A percentile compares a stretch with the other conserved stretches of the same genome.
These are phyloP conservation scores for Solanum pennellii DNA, from an alignment of 257 asterid species.

Conservation along the genomic window DNA sequence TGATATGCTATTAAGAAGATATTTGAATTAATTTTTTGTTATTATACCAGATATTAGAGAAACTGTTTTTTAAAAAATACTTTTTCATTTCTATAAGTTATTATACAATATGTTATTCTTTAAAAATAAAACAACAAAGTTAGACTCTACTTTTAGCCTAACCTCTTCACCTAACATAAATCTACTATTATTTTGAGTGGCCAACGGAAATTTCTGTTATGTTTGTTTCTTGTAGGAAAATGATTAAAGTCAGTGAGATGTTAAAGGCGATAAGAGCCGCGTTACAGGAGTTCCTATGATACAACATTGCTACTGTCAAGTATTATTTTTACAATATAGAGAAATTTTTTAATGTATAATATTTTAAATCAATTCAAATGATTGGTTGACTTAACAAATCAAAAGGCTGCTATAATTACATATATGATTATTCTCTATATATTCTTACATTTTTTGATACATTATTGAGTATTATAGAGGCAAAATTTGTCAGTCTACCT, in stretches of 20 bases:
- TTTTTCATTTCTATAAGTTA: background rate
- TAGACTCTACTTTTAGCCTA: background rate
- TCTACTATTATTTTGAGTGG: background rate
- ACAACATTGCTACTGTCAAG: background rate
- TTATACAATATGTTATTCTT: background rate
- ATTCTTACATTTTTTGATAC: background rate
- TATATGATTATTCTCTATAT: background rate
- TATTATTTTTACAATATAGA: background rate
- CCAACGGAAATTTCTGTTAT: background rate
- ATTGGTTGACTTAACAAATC: background rate
- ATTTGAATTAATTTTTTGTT: background rate
- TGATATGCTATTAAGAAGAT: background rate
- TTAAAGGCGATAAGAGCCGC: conserved; percentile 57
- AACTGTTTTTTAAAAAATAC: background rate
- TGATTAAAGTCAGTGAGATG: conserved; percentile 41
- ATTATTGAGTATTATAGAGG: background rate
- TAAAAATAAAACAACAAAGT: background rate
- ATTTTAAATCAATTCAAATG: background rate
- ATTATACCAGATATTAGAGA: background rate
- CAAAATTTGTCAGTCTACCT: background rate
- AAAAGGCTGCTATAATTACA: background rate
- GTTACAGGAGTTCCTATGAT: conserved; percentile 23
- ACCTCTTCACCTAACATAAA: background rate
- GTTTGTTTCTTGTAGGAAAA: conserved; percentile 44
- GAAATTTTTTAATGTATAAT: background rate